Percentiles rank a stretch among this genome's conserved stretches.
phyloP scores from a whole-genome alignment of 2,329 filamentous ascomycete genomes.

The Penicillium sp. region DNA sequence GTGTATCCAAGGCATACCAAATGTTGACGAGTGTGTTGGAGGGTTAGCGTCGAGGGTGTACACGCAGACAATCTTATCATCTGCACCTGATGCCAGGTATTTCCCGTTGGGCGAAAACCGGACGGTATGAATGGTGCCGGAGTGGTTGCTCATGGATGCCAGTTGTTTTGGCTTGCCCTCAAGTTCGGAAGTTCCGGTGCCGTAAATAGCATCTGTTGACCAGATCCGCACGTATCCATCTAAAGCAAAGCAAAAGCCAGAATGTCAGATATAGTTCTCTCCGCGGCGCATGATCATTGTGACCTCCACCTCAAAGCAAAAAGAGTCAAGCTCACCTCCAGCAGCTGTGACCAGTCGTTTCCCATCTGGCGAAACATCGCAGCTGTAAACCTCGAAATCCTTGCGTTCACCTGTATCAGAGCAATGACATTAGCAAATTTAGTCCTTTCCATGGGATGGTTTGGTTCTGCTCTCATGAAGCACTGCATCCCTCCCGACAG shows the following conservation, averaged over 20 bases:
- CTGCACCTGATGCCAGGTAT: constrained; percentile 93
- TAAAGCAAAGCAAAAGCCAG: constrained; percentile 28
- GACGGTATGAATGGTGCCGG: constrained; percentile 94
- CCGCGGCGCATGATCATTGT: neutral
- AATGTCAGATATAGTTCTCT: constrained; percentile 7
- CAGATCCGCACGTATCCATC: constrained; percentile 97
- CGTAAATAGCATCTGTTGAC: constrained; percentile 92
- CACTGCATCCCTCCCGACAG: neutral
- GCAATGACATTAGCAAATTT: constrained; percentile 13
- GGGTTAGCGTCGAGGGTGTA: constrained; percentile 85
- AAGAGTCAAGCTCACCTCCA: constrained; percentile 61
- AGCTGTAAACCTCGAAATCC: constrained; percentile 98
- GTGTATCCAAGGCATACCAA: constrained; percentile 56
- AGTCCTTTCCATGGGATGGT: neutral
- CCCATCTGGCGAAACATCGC: constrained; percentile 93
- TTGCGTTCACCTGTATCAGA: constrained; percentile 76
- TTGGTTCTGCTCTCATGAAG: neutral
- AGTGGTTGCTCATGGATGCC: constrained; percentile 97
- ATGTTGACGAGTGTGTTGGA: constrained; percentile 71
- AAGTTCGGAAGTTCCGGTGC: constrained; percentile 68
- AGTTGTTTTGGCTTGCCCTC: constrained; percentile 80
- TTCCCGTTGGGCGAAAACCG: constrained; percentile 94
- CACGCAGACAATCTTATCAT: constrained; percentile 98
- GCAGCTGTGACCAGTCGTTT: constrained; percentile 88
- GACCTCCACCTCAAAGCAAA: neutral